Conservation (phyloP, 2,329 filamentous ascomycete species). For the Diaporthe longicolla region DNA sequence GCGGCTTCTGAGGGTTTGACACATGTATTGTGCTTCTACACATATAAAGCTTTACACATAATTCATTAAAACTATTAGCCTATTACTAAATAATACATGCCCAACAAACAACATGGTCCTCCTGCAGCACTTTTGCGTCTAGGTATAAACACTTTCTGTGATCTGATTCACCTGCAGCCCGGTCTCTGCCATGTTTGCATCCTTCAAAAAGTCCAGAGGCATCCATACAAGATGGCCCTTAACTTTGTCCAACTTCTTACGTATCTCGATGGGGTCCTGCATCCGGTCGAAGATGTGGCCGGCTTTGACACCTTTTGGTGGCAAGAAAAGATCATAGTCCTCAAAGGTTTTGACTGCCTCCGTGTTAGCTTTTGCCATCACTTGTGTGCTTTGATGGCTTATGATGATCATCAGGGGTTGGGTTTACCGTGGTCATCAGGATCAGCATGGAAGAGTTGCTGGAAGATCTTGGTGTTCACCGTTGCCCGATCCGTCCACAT, state of each 20-base stretch:
- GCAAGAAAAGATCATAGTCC: conserved; percentile 87
- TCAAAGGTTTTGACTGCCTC: conserved; percentile 84
- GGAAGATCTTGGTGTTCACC: conserved; percentile 80
- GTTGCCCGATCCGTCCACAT: conserved; percentile 79
- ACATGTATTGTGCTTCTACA: not conserved
- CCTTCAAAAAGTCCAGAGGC: conserved; percentile 87
- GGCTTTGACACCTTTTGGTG: conserved; percentile 77
- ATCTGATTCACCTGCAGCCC: conserved; percentile 88
- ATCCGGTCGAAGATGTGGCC: conserved; percentile 91
- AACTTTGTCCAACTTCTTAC: conserved; percentile 82
- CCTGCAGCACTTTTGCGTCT: conserved; percentile 40
- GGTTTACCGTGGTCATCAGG: conserved; percentile 84
- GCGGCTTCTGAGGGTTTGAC: not conserved
- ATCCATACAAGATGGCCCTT: conserved; percentile 95
- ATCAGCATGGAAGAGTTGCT: conserved; percentile 88
- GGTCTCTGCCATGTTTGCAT: conserved; percentile 90
- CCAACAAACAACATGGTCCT: not conserved
- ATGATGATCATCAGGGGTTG: not conserved
- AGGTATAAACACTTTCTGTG: conserved; percentile 91
- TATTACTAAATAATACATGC: conserved; percentile 18
- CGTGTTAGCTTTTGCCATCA: not conserved
- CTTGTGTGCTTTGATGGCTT: not conserved
- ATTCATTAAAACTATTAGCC: conserved; percentile 1
- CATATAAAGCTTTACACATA: not conserved
- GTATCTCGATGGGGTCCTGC: conserved; percentile 79